Evolutionary conservation across 768 basidiomycete genomes (phyloP).

Genomic region (Mycena alexandri): DNA sequence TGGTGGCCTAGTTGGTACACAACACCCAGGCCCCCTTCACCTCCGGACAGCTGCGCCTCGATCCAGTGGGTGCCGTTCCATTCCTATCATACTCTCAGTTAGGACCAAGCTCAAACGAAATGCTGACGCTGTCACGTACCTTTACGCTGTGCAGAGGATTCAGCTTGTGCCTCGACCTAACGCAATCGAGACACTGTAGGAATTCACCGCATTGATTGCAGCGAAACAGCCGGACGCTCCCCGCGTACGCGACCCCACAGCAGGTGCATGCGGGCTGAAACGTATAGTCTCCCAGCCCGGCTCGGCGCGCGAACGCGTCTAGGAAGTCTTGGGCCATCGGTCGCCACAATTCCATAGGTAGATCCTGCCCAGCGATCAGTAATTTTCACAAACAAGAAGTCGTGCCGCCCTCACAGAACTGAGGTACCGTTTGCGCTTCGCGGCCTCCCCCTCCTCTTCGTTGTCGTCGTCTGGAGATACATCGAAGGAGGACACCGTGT

Average conservation of each 20-base stretch:
- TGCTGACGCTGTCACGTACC: background rate
- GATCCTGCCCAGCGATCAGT: too few relatives aligned
- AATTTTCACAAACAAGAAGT: too few relatives aligned
- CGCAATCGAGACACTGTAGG: slow-evolving; percentile 10
- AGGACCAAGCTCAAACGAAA: too few relatives aligned
- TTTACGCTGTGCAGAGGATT: slow-evolving; percentile 16
- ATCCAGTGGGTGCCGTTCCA: slow-evolving; percentile 19
- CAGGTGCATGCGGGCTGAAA: background rate
- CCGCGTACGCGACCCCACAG: background rate
- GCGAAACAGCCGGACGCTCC: background rate
- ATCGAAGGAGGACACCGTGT: too few relatives aligned
- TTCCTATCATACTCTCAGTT: slow-evolving; percentile 1
- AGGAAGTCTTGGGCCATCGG: background rate
- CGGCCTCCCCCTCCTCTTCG: background rate
- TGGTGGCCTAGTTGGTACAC: slow-evolving; percentile 26
- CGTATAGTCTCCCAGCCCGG: background rate
- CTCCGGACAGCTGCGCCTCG: background rate
- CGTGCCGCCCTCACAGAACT: too few relatives aligned
- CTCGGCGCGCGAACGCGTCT: background rate
- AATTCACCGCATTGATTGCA: slow-evolving; percentile 23
- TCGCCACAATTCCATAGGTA: too few relatives aligned
- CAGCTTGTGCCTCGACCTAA: background rate
- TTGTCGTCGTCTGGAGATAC: too few relatives aligned
- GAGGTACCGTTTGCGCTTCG: slow-evolving; percentile 10
- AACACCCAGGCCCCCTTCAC: background rate